Evolutionary conservation across 805 yeast genomes (phyloP).

Genomic region (Candida verbasci): DNA sequence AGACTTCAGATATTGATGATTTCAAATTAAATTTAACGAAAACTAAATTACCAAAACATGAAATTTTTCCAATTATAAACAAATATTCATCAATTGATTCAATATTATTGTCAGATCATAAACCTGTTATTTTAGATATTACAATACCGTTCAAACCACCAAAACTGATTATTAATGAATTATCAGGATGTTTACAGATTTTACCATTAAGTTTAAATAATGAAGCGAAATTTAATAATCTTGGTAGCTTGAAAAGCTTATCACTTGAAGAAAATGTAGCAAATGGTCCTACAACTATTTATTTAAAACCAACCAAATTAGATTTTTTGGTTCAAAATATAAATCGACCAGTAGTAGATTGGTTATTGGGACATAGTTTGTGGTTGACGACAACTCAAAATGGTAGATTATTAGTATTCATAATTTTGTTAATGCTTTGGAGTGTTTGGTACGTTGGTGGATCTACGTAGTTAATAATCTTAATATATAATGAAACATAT

Average conservation of each 20-base stretch:
- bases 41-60: neutral
- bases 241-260: neutral
- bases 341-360: slow-evolving; percentile 25
- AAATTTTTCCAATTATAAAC: slow-evolving; percentile 20
- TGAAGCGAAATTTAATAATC: slow-evolving; percentile 4
- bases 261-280: slow-evolving; percentile 16
- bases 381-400: slow-evolving; percentile 30
- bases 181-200: slow-evolving; percentile 26
- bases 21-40: slow-evolving; percentile 3
- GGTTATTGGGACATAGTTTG: slow-evolving; percentile 27
- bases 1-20: slow-evolving; percentile 7
- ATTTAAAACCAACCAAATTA: slow-evolving; percentile 29
- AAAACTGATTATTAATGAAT: slow-evolving; percentile 19
- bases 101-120: slow-evolving; percentile 67
- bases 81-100: slow-evolving; percentile 47
- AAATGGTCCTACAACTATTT: slow-evolving; percentile 39
- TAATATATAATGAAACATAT: too few species aligned
- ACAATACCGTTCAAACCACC: slow-evolving; percentile 44
- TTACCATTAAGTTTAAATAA: slow-evolving; percentile 15
- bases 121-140: slow-evolving; percentile 62
- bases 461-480: too few species aligned
- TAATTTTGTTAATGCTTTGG: slow-evolving; percentile 13
- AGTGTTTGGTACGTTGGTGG: slow-evolving; percentile 5
- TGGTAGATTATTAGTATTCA: slow-evolving; percentile 27
- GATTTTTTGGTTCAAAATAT: slow-evolving; percentile 24